A percentile compares a stretch with the other conserved stretches of the same genome.
phyloP scores from a whole-genome alignment of 2,329 filamentous ascomycete genomes.

The Arachnopeziza araneosa region DNA sequence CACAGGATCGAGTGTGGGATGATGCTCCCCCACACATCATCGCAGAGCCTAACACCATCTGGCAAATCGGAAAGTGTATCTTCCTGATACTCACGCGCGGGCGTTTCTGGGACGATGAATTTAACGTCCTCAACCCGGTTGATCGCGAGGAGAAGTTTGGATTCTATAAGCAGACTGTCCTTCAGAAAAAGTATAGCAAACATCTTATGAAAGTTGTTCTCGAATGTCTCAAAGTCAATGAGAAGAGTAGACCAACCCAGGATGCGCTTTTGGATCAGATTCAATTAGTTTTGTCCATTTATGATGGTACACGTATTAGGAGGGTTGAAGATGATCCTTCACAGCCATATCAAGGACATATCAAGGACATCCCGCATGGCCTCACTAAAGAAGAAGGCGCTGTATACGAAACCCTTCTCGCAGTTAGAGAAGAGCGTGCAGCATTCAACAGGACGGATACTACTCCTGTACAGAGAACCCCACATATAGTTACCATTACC shows the following conservation, averaged over 20 bases:
- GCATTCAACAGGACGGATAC: background rate
- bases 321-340: slow-evolving; percentile 2
- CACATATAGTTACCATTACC: slow-evolving; percentile 23
- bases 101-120: slow-evolving; percentile 13
- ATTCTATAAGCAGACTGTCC: slow-evolving; percentile 6
- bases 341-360: background rate
- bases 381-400: slow-evolving; percentile 13
- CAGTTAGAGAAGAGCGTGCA: slow-evolving; percentile 3
- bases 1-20: background rate
- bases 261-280: slow-evolving; percentile 11
- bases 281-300: slow-evolving; percentile 4
- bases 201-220: slow-evolving; percentile 13
- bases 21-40: slow-evolving; percentile 5
- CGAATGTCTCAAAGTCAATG: slow-evolving; percentile 5
- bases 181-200: slow-evolving; percentile 12
- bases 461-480: slow-evolving; percentile 1
- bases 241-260: slow-evolving; percentile 5
- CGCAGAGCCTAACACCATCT: slow-evolving; percentile 11
- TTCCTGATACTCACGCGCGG: slow-evolving; percentile 12
- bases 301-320: slow-evolving; percentile 3
- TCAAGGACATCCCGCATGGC: slow-evolving; percentile 13
- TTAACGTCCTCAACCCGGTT: slow-evolving; percentile 9
- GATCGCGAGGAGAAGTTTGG: slow-evolving; percentile 9
- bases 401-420: slow-evolving; percentile 16
- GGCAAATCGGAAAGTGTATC: slow-evolving; percentile 18